These are phyloP conservation scores for Alternaria consortialis DNA, from an alignment of 2,329 filamentous ascomycete species.

Conservation along the genomic window DNA sequence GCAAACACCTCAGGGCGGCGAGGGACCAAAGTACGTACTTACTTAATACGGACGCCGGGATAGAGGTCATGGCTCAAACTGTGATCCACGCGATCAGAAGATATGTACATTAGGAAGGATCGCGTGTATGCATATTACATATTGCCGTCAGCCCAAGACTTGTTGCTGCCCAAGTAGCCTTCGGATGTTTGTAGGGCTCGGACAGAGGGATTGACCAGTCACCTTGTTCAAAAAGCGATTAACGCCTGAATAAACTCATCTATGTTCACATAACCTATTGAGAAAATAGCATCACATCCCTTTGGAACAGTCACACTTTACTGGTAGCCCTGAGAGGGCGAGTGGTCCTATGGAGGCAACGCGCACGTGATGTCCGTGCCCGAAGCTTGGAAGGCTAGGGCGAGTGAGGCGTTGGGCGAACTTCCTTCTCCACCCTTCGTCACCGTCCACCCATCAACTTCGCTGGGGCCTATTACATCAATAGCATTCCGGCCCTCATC, in stretches of 20 bases:
- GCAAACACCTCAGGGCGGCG: constrained; percentile 89
- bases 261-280: not conserved
- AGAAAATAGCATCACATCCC: not conserved
- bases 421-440: constrained; percentile 23
- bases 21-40: constrained; percentile 72
- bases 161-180: constrained; percentile 23
- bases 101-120: constrained; percentile 20
- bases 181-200: not conserved
- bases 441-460: constrained; percentile 29
- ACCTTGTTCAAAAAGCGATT: not conserved
- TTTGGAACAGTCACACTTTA: not conserved
- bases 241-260: not conserved
- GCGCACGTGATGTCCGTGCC: constrained; percentile 24
- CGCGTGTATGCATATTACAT: constrained; percentile 12
- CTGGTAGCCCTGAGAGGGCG: constrained; percentile 11
- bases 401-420: constrained; percentile 22
- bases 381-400: constrained; percentile 6
- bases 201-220: not conserved
- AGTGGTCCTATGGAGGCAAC: not conserved
- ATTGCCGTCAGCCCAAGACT: constrained; percentile 13
- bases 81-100: not conserved
- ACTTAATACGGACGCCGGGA: constrained; percentile 50
- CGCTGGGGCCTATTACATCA: constrained; percentile 31
- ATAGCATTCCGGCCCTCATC: constrained; percentile 29
- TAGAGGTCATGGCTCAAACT: not conserved